These are phyloP conservation scores for Plantago rigida DNA, from an alignment of 305 asterid genomes.

Conservation along the genomic window DNA sequence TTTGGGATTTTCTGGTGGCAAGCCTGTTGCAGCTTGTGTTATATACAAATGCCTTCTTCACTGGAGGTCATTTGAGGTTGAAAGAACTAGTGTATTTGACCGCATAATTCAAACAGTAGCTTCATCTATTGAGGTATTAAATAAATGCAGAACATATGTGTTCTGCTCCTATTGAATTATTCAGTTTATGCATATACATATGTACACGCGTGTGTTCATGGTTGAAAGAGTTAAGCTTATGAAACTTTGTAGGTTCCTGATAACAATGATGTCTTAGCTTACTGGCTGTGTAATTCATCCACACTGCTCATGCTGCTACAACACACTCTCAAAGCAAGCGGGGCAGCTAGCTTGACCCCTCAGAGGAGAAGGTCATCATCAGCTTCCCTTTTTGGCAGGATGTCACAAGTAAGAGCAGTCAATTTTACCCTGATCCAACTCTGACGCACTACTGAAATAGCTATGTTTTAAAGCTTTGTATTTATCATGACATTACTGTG, in stretches of 20 bases:
- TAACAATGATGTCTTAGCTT: slow-evolving; percentile 72
- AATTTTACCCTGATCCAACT: slow-evolving; percentile 23
- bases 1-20: slow-evolving; percentile 90
- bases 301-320: slow-evolving; percentile 90
- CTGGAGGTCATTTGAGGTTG: slow-evolving; percentile 99
- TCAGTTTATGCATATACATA: slow-evolving; percentile 6
- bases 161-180: slow-evolving; percentile 20
- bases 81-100: slow-evolving; percentile 90
- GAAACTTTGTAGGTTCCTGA: slow-evolving; percentile 56
- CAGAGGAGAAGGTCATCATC: slow-evolving; percentile 91
- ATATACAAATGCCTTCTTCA: slow-evolving; percentile 95
- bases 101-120: slow-evolving; percentile 79
- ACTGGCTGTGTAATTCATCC: slow-evolving; percentile 91
- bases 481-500: slow-evolving; percentile 23
- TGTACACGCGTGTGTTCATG: slow-evolving; percentile 6
- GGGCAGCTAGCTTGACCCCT: slow-evolving; percentile 94
- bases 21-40: slow-evolving; percentile 90
- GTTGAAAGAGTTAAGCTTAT: slow-evolving; percentile 25
- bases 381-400: slow-evolving; percentile 93
- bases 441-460: slow-evolving; percentile 16
- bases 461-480: slow-evolving; percentile 20
- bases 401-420: slow-evolving; percentile 73
- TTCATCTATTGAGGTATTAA: slow-evolving; percentile 73
- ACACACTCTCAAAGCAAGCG: slow-evolving; percentile 96
- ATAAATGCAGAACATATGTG: slow-evolving; percentile 11